Evolutionary conservation across 257 asterid genomes (phyloP).

Genomic region (Cruciata laevipes): DNA sequence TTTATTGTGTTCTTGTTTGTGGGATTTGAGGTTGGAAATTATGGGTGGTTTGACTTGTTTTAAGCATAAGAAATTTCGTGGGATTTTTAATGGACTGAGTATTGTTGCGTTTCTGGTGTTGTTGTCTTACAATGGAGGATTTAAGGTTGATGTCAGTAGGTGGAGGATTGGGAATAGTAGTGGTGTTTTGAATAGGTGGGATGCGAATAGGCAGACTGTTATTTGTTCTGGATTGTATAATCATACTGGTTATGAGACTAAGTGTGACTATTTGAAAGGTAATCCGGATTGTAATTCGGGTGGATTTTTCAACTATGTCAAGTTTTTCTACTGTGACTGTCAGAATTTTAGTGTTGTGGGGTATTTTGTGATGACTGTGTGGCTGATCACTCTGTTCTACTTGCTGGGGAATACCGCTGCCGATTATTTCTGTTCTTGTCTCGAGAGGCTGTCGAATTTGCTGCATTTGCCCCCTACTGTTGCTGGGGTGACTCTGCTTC

Average conservation of each 20-base stretch:
- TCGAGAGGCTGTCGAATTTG: slow-evolving; percentile 51
- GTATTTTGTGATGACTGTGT: slow-evolving; percentile 37
- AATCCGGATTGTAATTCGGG: slow-evolving; percentile 60
- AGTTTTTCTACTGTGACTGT: slow-evolving; percentile 65
- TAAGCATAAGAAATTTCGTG: slow-evolving; percentile 39
- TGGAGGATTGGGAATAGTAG: slow-evolving; percentile 28
- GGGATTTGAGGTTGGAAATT: slow-evolving; percentile 6
- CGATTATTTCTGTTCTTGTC: slow-evolving; percentile 67
- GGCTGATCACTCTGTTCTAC: slow-evolving; percentile 65
- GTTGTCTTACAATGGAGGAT: slow-evolving; percentile 17
- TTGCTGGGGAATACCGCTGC: slow-evolving; percentile 83
- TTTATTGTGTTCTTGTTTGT: not conserved
- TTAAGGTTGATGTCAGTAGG: slow-evolving; percentile 12
- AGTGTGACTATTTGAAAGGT: slow-evolving; percentile 53
- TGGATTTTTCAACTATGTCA: slow-evolving; percentile 51
- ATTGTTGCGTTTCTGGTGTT: slow-evolving; percentile 36
- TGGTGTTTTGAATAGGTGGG: slow-evolving; percentile 9
- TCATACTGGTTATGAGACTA: slow-evolving; percentile 37
- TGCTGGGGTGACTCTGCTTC: slow-evolving; percentile 87
- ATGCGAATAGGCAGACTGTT: slow-evolving; percentile 18
- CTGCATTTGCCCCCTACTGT: slow-evolving; percentile 62
- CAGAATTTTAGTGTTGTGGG: slow-evolving; percentile 33
- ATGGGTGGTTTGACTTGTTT: slow-evolving; percentile 31
- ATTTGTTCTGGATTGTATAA: slow-evolving; percentile 50
- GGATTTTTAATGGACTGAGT: slow-evolving; percentile 43